These are phyloP conservation scores for Cryphonectria carpinicola DNA, from an alignment of 2,329 filamentous ascomycete species.

Conservation along the genomic window DNA sequence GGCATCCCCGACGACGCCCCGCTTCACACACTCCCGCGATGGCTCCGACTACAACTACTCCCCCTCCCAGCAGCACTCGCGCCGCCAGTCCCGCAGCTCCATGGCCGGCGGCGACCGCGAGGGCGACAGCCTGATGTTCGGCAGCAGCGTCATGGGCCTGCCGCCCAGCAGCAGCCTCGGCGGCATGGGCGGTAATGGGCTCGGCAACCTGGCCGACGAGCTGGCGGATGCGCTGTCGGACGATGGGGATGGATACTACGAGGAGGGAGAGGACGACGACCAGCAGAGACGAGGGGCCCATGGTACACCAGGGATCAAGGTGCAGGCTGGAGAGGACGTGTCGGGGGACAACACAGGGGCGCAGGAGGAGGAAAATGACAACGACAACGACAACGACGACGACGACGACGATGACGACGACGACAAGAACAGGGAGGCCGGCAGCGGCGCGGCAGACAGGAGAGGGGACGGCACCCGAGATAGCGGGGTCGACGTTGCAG, in stretches of 20 bases:
- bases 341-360: constrained; percentile 12
- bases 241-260: constrained; percentile 43
- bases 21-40: constrained; percentile 56
- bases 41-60: constrained; percentile 58
- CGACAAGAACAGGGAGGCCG: constrained; percentile 24
- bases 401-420: too few relatives aligned
- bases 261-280: constrained; percentile 36
- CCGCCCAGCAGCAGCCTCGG: constrained; percentile 42
- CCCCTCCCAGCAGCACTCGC: constrained; percentile 47
- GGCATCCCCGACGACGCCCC: constrained; percentile 58
- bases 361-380: constrained; percentile 31
- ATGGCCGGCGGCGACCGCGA: constrained; percentile 40
- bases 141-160: constrained; percentile 42
- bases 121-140: constrained; percentile 50
- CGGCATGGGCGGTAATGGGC: constrained; percentile 52
- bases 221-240: constrained; percentile 73
- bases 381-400: too few relatives aligned
- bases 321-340: constrained; percentile 36
- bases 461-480: constrained; percentile 41
- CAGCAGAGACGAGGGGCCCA: constrained; percentile 8
- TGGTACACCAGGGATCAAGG: constrained; percentile 43
- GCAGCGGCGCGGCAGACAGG: constrained; percentile 27
- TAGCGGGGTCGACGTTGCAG: constrained; percentile 49
- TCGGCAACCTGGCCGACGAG: constrained; percentile 82
- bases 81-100: constrained; percentile 50